A percentile compares a stretch with the other conserved stretches of the same genome.
phyloP scores from a whole-genome alignment of 257 asterid genomes.

The Coffea eugenioides region DNA sequence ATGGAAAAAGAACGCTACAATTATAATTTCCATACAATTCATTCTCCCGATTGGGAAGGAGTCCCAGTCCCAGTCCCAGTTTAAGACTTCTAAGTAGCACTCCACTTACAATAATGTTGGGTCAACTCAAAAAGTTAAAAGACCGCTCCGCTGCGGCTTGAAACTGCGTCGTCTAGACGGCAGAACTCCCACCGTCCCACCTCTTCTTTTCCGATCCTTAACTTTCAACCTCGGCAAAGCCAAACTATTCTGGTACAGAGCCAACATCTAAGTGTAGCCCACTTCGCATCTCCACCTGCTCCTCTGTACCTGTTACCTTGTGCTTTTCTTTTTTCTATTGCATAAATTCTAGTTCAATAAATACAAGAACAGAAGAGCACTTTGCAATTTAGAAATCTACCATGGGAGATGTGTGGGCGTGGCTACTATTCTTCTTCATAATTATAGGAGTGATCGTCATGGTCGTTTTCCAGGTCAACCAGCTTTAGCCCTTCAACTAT shows the following conservation, averaged over 20 bases:
- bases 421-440: conserved; percentile 83
- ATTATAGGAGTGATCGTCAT: conserved; percentile 61
- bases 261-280: too few species aligned
- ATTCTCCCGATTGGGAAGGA: too few species aligned
- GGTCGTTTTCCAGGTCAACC: conserved; percentile 74
- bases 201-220: not conserved
- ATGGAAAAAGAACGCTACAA: too few species aligned
- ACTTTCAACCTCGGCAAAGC: not conserved
- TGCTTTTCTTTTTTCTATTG: not conserved
- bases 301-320: not conserved
- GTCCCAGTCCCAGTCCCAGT: too few species aligned
- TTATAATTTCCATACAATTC: too few species aligned
- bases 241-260: not conserved
- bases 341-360: not conserved
- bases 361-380: not conserved
- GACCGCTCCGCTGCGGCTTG: not conserved
- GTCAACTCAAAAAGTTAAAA: not conserved
- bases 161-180: not conserved
- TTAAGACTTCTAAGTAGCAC: too few species aligned
- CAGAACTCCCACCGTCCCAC: too few species aligned
- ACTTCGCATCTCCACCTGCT: too few species aligned
- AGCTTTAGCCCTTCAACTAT: not conserved
- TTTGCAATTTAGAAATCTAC: not conserved
- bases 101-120: too few species aligned
- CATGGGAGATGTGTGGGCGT: conserved; percentile 69